Evolutionary conservation across 768 basidiomycete genomes (phyloP), one percentile per base, ranked within the genome.

Genomic region (Guyanaporus albipodus): DNA sequence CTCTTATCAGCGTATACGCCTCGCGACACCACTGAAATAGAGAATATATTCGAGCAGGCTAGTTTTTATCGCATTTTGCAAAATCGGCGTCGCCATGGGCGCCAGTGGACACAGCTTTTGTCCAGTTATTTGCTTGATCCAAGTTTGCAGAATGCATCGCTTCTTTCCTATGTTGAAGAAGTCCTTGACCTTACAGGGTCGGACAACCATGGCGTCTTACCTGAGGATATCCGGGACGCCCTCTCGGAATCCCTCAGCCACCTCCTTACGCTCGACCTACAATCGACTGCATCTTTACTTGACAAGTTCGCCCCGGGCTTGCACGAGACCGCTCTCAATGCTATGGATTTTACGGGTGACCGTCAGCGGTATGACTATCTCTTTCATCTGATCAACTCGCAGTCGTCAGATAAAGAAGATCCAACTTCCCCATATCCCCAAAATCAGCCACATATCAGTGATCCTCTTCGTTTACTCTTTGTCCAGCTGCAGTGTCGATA

Each of bases 51-150:
- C 61, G 80, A 87, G 57, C 60, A 70, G 9, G 93, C 95, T 1
- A 85, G 90, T 0, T 99, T 99, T 70, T 94, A 83, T 64, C 81
- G 93, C 31, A 94, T 99, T 49, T 72, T 99, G 21, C 83, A 92
- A 33, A 73, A 78, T 8, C 85, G 88, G 75, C 82, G 91, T 67
- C 75, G 79, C 15, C 82, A 83, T 40, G 88, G 94, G 38, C 74
- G 69, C 19, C 74, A 78, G 50, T 98, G 92, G 93, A 73, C 77
- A 4, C 73, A 77, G 14, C 72, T 97, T 28, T 67, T 95, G 22
- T 70, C 74, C 38, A 85, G 89, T 4, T 87, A 84, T 59, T 63
- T 98, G 33, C 74, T 79, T 17, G 94, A 97, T 64, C 74, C 80
- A 3, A 79, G 82, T 36, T 64, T 88, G 36, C 73, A 69, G 8